Percentiles rank a stretch among this genome's conserved stretches.
These are phyloP conservation scores for Peziza echinospora DNA, from an alignment of 495 filamentous ascomycete genomes.

Conservation along the genomic window DNA sequence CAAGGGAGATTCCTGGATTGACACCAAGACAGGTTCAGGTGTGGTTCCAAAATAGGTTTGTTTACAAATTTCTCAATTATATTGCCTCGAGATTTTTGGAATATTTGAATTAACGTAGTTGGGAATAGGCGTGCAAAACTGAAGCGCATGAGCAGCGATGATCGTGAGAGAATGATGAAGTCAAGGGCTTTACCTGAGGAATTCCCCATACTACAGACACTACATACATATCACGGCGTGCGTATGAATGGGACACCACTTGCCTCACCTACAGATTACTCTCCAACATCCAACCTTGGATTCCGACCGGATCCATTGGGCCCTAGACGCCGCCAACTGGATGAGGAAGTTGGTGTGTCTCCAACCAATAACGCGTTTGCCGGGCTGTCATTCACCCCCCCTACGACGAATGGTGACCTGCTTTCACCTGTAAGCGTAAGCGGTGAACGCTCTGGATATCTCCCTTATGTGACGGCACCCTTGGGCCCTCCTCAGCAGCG, in stretches of 20 bases:
- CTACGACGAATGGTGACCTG: slow-evolving; percentile 16
- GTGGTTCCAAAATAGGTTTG: slow-evolving; percentile 95
- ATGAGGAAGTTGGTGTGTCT: slow-evolving; percentile 18
- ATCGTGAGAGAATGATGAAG: slow-evolving; percentile 84
- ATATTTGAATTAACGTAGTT: slow-evolving; percentile 6
- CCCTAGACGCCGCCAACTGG: slow-evolving; percentile 13
- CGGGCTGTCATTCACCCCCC: slow-evolving; percentile 27
- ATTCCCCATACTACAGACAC: slow-evolving; percentile 77
- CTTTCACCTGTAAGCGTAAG: slow-evolving; percentile 19
- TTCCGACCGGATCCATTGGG: slow-evolving; percentile 17
- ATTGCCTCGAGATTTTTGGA: slow-evolving; percentile 1
- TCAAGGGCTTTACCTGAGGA: slow-evolving; percentile 77
- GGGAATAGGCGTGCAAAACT: slow-evolving; percentile 64
- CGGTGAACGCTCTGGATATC: slow-evolving; percentile 23
- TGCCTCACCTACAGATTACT: slow-evolving; percentile 19
- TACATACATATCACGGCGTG: slow-evolving; percentile 54
- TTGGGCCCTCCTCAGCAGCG: slow-evolving; percentile 16
- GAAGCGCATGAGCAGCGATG: slow-evolving; percentile 80
- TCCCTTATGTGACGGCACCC: slow-evolving; percentile 14
- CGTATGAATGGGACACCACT: slow-evolving; percentile 21
- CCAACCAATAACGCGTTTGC: slow-evolving; percentile 30
- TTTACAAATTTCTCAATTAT: slow-evolving; percentile 8
- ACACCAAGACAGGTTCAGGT: slow-evolving; percentile 92
- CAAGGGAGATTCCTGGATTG: slow-evolving; percentile 77
- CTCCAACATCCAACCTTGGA: slow-evolving; percentile 13